Evolutionary conservation across 192 early-diverging fungal species (phyloP).

Genomic region (Podila horticola): DNA sequence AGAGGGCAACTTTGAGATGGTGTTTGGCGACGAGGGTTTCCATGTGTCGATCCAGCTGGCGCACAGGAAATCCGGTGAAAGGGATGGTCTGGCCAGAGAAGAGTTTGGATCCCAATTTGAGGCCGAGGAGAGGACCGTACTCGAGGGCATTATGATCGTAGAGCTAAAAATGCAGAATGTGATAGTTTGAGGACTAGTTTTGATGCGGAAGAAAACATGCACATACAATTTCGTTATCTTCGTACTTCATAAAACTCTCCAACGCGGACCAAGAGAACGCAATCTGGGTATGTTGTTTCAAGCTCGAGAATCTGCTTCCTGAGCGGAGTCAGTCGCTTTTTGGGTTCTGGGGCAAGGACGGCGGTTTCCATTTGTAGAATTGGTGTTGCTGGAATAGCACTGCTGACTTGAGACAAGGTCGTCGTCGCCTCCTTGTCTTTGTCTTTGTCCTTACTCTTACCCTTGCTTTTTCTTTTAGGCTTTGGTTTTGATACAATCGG

Average conservation of each 20-base stretch:
- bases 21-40: slow-evolving; percentile 72
- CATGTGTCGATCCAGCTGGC: slow-evolving; percentile 70
- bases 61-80: slow-evolving; percentile 79
- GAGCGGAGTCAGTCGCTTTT: slow-evolving; percentile 18
- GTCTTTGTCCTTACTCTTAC: not conserved
- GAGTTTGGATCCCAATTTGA: slow-evolving; percentile 77
- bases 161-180: slow-evolving; percentile 40
- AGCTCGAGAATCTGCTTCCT: slow-evolving; percentile 35
- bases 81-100: slow-evolving; percentile 61
- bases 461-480: not conserved
- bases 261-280: slow-evolving; percentile 77
- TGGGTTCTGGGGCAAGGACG: not conserved
- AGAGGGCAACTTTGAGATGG: slow-evolving; percentile 70
- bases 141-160: slow-evolving; percentile 79
- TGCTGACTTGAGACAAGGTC: too few relatives aligned
- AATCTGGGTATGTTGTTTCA: slow-evolving; percentile 68
- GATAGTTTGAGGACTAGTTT: not conserved
- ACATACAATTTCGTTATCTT: not conserved
- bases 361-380: not conserved
- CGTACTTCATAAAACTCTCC: slow-evolving; percentile 85
- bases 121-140: slow-evolving; percentile 71
- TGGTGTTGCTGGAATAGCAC: too few relatives aligned
- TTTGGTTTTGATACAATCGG: too few relatives aligned
- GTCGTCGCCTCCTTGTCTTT: too few relatives aligned
- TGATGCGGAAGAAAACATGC: too few relatives aligned